Base-by-base conservation (phyloP, 2,329 filamentous ascomycete genomes). In the Ceratocystis alfenasii region DNA sequence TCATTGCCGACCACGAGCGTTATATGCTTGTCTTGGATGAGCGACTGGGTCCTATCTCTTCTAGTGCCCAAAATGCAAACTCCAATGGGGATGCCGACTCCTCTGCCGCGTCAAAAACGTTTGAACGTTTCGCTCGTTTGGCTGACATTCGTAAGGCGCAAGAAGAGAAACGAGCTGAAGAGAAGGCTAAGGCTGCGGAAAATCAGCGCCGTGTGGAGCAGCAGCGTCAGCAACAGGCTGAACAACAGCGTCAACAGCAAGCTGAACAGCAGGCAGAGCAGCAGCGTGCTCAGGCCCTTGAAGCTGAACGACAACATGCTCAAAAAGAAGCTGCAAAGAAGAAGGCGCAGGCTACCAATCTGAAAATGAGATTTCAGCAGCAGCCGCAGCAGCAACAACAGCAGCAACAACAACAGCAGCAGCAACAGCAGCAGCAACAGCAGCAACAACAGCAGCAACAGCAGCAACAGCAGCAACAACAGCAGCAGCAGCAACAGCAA, bases 1-100 rank as follows among this genome's bases (percentile, higher is more conserved):
- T 90, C 68, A 90, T 91, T 0, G 93, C 92, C 25, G 89, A 91
- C 67, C 86, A 90, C 69, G 92, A 99, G 75, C 84, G 90, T 60
- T 95, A 90, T 70, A 94, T 99, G 90, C 86, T 97, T 63, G 87
- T 90, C 25, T 85, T 92, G 76, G 94, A 99, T 72, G 93, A 96
- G 71, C 83, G 90, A 5, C 81, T 91, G 68, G 82, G 85, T 12
- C 80, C 87, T 1, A 82, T 79, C 50, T 79, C 79, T 15, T 80
- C 82, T 3, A 79, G 81, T 50, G 81, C 81, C 6, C 81, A 84
- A 68, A 80, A 82, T 66, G 80, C 80, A 2, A 76, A 79, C 12
- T 81, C 82, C 44, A 83, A 85, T 65, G 75, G 83, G n/a, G 87
- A 89, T 68, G 84, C 82, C 22, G 91, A 95, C 72, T 87, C 85